Evolutionary conservation across 176 grass and related monocot genomes (phyloP), one percentile per base, ranked within the genome.

Genomic region (Oryza meyeriana): DNA sequence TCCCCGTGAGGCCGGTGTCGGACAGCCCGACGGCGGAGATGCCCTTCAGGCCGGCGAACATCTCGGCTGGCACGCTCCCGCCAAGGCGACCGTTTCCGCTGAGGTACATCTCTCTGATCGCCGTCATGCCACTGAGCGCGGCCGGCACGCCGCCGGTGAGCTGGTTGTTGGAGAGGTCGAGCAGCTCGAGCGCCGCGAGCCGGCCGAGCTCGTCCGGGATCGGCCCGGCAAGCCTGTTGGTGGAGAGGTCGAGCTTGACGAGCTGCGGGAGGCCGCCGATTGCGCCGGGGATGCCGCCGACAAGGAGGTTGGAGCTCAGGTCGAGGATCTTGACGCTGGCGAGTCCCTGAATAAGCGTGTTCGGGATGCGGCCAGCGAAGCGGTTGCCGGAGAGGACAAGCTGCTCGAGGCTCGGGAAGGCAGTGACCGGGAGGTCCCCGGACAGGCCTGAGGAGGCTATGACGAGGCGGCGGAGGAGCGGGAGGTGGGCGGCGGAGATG

Each of bases 241-340:
- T 75, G 58, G 74, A 67, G 61, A 91, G 40, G 79, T 91, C 89
- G 44, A 91, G 69, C 80, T 91, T 91, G 11, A 87, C 26, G 33
- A 91, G 84, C 16, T 74, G 24, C 89, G 28, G 42, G 39, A 26
- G 52, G 20, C 52, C 52, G 52, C 22, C 52, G 52, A 58, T 24
- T 10, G 22, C 52, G 8, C 20, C 22, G 1, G 52, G 52, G 52
- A 58, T 58, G 52, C 52, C 52, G 52, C 52, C 52, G 52, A 22
- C 52, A 22, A 91, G 30, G 66, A 67, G 45, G 80, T 91, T 91
- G 22, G 59, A 77, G 38, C 85, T 87, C 1, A 84, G 67, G 50
- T 91, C 85, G 33, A 91, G 52, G 39, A 87, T 83, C 31, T 84
- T 85, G 26, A 91, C 52, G 55, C 16, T 33, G 26, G 25, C 35